Evolutionary conservation across 306 rosid genomes (phyloP), one percentile per base, ranked within the genome.

Genomic region (Sophora flavescens): DNA sequence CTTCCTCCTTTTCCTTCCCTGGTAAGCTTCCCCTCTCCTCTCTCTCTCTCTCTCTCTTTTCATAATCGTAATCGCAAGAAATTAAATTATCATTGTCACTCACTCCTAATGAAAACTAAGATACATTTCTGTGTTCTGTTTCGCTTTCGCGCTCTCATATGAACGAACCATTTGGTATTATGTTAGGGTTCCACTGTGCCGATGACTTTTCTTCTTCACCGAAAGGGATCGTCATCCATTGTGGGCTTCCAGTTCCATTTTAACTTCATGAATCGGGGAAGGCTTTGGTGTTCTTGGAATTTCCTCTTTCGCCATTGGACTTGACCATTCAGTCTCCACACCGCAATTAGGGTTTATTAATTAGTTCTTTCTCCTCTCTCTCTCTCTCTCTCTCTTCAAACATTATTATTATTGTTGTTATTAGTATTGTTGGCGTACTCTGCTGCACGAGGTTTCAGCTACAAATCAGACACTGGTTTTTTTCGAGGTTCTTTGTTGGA

Each of bases 291-390:
- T 62, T 68, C 76, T 8, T 56, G 83, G 82, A 73, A 82, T 39
- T 67, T 76, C 61, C 61, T 77, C 74, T 86, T 86, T 50, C 89
- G 89, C 69, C 89, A 86, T 28, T 86, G 89, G 89, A 86, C 89
- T 82, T 82, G 87, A 83, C 75, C 30, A n/a, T 6, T 6, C 18
- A 35, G 38, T 12, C 17, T 3, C 4, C 52, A 3, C 78, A n/a
- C 10, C 33, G 3, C 42, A 35, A 35, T 75, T 82, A 70, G 79
- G 79, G 82, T 76, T 75, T 14, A 50, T 66, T 45, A 5, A 6
- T 62, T 10, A 8, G 7, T 28, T 18, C 4, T n/a, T 56, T 3
- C 6, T 74, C 1, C 26, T 53, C n/a, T 72, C 18, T 39, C 18
- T 54, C n/a, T 56, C 30, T 32, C 9, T 61, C 8, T 22, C n/a